These are phyloP conservation scores for Volutella citrinella DNA, from an alignment of 2,329 filamentous ascomycete genomes.

Conservation along the genomic window DNA sequence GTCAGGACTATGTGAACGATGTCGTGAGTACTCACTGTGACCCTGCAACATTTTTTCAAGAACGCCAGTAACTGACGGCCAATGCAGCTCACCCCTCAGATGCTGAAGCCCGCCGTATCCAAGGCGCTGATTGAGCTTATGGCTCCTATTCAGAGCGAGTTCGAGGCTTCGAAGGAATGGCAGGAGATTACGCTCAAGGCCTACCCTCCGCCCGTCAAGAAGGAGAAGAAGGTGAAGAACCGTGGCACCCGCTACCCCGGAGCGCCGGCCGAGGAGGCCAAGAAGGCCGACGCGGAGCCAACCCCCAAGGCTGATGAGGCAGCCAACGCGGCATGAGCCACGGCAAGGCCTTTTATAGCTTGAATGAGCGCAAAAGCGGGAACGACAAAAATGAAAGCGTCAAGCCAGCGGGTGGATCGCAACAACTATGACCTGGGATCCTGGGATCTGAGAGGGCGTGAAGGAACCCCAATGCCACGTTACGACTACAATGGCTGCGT, in stretches of 20 bases:
- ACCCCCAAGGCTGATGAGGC: slow-evolving; percentile 9
- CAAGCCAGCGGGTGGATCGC: no score
- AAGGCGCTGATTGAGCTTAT: slow-evolving; percentile 71
- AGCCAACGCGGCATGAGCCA: slow-evolving; percentile 6
- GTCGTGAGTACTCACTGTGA: slow-evolving; percentile 57
- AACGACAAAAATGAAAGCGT: no score
- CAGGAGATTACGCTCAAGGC: slow-evolving; percentile 66
- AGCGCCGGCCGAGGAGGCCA: slow-evolving; percentile 12
- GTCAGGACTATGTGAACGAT: slow-evolving; percentile 78
- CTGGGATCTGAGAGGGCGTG: no score
- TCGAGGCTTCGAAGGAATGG: slow-evolving; percentile 71
- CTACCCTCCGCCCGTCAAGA: slow-evolving; percentile 72
- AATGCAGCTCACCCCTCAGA: slow-evolving; percentile 70
- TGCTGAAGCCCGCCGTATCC: slow-evolving; percentile 80
- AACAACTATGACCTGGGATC: no score
- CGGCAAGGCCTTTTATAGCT: no score
- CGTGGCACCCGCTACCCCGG: slow-evolving; percentile 66
- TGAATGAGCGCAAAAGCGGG: no score
- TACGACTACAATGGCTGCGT: no score
- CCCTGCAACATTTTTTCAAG: no score
- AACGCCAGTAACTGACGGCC: no score
- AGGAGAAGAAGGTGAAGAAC: slow-evolving; percentile 75
- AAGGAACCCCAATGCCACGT: no score
- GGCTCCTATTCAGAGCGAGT: slow-evolving; percentile 73
- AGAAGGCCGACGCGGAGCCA: slow-evolving; percentile 14